Base-by-base conservation (phyloP, 2,329 filamentous ascomycete species). In the Xylariaceae sp. region DNA sequence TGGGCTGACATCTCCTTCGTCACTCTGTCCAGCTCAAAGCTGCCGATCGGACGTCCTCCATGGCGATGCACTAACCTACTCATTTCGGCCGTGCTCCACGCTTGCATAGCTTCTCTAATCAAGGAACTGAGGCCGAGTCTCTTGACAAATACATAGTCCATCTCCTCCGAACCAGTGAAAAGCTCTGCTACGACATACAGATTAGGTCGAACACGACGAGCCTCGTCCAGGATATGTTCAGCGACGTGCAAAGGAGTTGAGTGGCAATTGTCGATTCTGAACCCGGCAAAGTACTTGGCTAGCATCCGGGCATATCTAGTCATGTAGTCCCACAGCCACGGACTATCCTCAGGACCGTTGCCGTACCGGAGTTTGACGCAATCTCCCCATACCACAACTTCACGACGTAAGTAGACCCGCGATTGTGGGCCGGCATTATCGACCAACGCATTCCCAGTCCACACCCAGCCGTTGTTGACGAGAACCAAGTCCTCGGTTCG, bases 401-500 rank as follows among this genome's bases (percentile, higher is more conserved):
- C 91, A 62, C 94, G 84, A 49, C 90, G 84, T n/a, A 99, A 80
- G 67, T 99, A 99, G n/a, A 92, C 91, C 52, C 86, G 85, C 8
- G 92, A 96, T 44, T 88, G 78, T 0, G 91, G 87, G 0, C 95
- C 95, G 29, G 94, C 94, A 66, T 97, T 94, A 73, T 99, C 94
- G 41, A 89, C 80, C 71, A 97, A 81, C 1, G 94, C 92, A 72
- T 97, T 95, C 5, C 92, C 92, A 54, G 89, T 92, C 94, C 94
- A 99, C 8, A 99, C 92, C 94, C 94, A 99, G 41, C 94, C 94
- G 67, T 99, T 99, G 72, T 97, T 97, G 39, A 86, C 92, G 48
- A 99, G 74, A 2, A 89, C 89, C 43, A 95, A 78, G 41, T 91
- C 86, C 53, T 86, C 86, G 1, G 85, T 79, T 53, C 85, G 85